These are phyloP conservation scores for Sarocladiaceae sp. DNA, from an alignment of 2,329 filamentous ascomycete species.

Conservation along the genomic window DNA sequence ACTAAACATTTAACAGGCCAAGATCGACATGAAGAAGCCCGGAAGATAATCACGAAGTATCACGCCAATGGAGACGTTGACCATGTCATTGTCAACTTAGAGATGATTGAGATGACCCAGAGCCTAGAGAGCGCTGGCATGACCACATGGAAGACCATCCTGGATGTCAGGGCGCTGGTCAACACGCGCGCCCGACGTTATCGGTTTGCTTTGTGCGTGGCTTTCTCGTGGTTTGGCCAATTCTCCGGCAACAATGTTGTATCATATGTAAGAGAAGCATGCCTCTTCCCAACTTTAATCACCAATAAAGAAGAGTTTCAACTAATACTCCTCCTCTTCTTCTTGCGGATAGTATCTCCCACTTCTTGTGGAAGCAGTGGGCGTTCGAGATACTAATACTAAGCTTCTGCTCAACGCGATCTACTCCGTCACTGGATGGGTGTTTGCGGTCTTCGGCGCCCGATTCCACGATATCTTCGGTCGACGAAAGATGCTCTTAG, in stretches of 20 bases:
- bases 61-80: constrained; percentile 33
- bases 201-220: constrained; percentile 31
- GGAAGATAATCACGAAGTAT: constrained; percentile 28
- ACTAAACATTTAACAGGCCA: constrained; percentile 19
- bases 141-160: constrained; percentile 28
- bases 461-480: constrained; percentile 32
- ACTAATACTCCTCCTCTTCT: too few species aligned
- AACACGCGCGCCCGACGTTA: constrained; percentile 29
- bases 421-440: constrained; percentile 31
- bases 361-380: constrained; percentile 30
- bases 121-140: constrained; percentile 2
- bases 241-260: constrained; percentile 29
- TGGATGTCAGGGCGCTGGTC: constrained; percentile 29
- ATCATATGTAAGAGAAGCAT: constrained; percentile 16
- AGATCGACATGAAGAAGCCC: constrained; percentile 26
- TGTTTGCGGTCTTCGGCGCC: constrained; percentile 28
- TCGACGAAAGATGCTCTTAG: constrained; percentile 33
- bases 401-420: constrained; percentile 32
- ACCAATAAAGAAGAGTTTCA: too few species aligned
- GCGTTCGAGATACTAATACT: constrained; percentile 30
- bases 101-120: constrained; percentile 26
- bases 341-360: constrained; percentile 28
- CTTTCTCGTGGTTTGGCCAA: constrained; percentile 35
- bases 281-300: too few species aligned
- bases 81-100: constrained; percentile 31